Base-by-base conservation (phyloP, 2,329 filamentous ascomycete genomes). In the Neonectria punicea region DNA sequence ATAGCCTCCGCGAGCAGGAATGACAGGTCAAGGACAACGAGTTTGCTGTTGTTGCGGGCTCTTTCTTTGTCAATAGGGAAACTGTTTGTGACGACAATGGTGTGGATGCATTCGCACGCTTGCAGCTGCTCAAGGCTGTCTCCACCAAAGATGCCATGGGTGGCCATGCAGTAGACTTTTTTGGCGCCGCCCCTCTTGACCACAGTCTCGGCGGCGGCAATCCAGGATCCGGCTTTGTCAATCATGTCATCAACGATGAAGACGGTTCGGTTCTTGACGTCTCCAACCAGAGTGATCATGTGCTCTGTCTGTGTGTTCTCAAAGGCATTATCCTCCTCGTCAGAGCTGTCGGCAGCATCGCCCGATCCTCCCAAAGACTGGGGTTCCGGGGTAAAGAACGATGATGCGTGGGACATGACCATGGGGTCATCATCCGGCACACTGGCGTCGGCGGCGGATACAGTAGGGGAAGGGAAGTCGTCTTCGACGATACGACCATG, bases 161-260 rank as follows among this genome's bases (percentile, higher is more conserved):
- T 98, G 8, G 95, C 96, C 83, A 99, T 97, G 84, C 94, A 97
- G 81, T 97, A 98, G 39, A 99, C 96, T 80, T 92, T 96, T 73
- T 93, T 97, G 1, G 96, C 96, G 49, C 89, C 88, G 69, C 96
- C 97, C 69, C 92, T 89, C 85, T 98, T 98, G 58, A 97, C 93
- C 2, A 97, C 95, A 1, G 94, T 97, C 83, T 99, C 96, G 13
- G 96, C 96, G 7, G 96, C 96, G 6, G 95, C 95, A 71, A 99
- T 97, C 96, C 96, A 99, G 7, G 93, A 97, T 14, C 92, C 93
- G 10, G 94, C 90, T 82, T 97, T 98, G 82, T 99, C 96, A 75
- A 99, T 98, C 92, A 99, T 98, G 78, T 99, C 96, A 78, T 99
- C 96, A 54, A 99, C 92, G 66, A 99, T 94, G 77, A 99, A 92